Conservation (phyloP, 768 basidiomycete species). For the Pholiota conissans region DNA sequence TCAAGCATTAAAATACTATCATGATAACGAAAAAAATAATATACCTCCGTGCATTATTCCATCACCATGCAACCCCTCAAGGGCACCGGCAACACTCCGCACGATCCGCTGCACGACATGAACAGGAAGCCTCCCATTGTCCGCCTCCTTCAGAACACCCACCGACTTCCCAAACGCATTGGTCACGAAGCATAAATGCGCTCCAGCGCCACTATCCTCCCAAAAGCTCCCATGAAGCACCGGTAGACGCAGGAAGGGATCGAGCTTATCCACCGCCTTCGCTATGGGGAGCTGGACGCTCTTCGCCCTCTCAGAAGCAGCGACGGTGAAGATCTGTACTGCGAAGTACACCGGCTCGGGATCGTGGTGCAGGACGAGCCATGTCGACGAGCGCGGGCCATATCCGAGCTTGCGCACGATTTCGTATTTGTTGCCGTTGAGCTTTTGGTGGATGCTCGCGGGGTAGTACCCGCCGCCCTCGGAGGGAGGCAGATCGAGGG, state of each 20-base stretch:
- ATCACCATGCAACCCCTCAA: not conserved
- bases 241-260: not conserved
- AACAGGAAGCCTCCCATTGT: slow-evolving; percentile 9
- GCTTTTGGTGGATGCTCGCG: slow-evolving; percentile 13
- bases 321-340: slow-evolving; percentile 11
- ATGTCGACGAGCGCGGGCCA: slow-evolving; percentile 16
- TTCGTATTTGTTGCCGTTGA: slow-evolving; percentile 11
- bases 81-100: not conserved
- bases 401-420: slow-evolving; percentile 15
- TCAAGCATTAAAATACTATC: not conserved
- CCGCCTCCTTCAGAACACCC: slow-evolving; percentile 8
- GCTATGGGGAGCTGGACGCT: not conserved
- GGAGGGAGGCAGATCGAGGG: slow-evolving; percentile 6
- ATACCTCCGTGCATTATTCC: slow-evolving; percentile 8
- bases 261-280: not conserved
- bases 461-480: slow-evolving; percentile 21
- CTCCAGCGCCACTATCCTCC: slow-evolving; percentile 12
- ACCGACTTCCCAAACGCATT: not conserved
- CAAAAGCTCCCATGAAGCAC: slow-evolving; percentile 9
- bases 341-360: not conserved
- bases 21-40: not conserved
- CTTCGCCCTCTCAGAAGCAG: slow-evolving; percentile 1
- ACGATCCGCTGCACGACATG: slow-evolving; percentile 15
- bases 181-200: slow-evolving; percentile 14
- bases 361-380: slow-evolving; percentile 5